Conservation (phyloP, 805 yeast species). For the Komagataella populi region DNA sequence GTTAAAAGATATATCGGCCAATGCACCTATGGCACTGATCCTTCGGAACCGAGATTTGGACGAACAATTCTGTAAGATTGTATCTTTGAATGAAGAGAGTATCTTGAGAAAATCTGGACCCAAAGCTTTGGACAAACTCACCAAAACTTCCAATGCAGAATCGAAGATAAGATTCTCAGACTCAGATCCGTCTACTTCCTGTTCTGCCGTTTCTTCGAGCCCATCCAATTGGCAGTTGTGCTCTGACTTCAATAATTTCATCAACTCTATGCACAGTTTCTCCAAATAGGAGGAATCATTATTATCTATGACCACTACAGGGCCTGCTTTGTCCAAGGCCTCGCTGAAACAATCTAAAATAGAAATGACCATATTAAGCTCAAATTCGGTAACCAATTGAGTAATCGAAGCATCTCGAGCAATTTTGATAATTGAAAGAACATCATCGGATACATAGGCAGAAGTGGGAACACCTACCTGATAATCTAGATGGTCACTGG, state of each 20-base stretch:
- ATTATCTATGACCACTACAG: slow-evolving; percentile 52
- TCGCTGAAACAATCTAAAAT: slow-evolving; percentile 65
- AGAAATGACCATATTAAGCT: slow-evolving; percentile 66
- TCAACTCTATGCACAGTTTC: slow-evolving; percentile 53
- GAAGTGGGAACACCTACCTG: slow-evolving; percentile 54
- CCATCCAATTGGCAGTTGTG: slow-evolving; percentile 78
- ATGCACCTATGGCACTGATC: slow-evolving; percentile 73
- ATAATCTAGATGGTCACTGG: slow-evolving; percentile 31
- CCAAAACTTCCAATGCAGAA: slow-evolving; percentile 75
- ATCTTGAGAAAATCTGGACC: slow-evolving; percentile 64
- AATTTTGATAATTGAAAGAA: slow-evolving; percentile 44
- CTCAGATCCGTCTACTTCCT: slow-evolving; percentile 37
- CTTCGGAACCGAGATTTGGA: slow-evolving; percentile 63
- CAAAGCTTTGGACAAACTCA: slow-evolving; percentile 61
- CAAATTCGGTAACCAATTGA: slow-evolving; percentile 67
- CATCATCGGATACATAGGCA: slow-evolving; percentile 43
- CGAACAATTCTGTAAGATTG: slow-evolving; percentile 39
- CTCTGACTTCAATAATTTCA: slow-evolving; percentile 64
- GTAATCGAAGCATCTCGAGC: slow-evolving; percentile 57
- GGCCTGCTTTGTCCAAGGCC: slow-evolving; percentile 56
- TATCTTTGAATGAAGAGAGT: slow-evolving; percentile 59
- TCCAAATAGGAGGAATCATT: slow-evolving; percentile 46
- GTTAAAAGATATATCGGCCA: slow-evolving; percentile 79
- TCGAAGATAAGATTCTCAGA: slow-evolving; percentile 64
- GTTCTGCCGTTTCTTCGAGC: slow-evolving; percentile 45